phyloP scores from a whole-genome alignment of 2,329 filamentous ascomycete species.

The Myriosclerotinia duriaeana region DNA sequence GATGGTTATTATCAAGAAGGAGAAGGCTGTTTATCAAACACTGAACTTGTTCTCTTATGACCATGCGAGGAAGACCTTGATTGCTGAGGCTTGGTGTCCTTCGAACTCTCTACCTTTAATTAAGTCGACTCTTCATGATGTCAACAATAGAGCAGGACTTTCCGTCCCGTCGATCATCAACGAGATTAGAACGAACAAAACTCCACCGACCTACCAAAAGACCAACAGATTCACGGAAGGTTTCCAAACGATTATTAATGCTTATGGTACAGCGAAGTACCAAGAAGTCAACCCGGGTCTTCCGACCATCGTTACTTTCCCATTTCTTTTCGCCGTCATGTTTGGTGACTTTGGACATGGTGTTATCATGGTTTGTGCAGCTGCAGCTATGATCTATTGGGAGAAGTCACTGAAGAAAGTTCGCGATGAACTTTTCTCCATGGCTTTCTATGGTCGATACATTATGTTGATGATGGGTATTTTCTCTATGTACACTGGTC shows the following conservation, averaged over 20 bases:
- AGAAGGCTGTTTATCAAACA: constrained; percentile 95
- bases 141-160: constrained; percentile 91
- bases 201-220: constrained; percentile 93
- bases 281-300: constrained; percentile 95
- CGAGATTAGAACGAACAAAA: constrained; percentile 95
- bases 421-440: constrained; percentile 87
- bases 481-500: constrained; percentile 94
- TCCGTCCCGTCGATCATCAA: constrained; percentile 99
- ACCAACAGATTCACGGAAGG: constrained; percentile 98
- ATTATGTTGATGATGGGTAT: constrained; percentile 98
- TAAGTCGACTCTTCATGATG: constrained; percentile 90
- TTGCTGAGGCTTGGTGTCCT: constrained; percentile 96
- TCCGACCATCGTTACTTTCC: constrained; percentile 94
- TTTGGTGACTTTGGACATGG: constrained; percentile 98
- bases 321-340: constrained; percentile 99
- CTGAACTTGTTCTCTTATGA: constrained; percentile 97
- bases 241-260: constrained; percentile 98
- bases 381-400: constrained; percentile 92
- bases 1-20: constrained; percentile 97
- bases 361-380: constrained; percentile 79
- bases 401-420: constrained; percentile 93
- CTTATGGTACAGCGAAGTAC: constrained; percentile 96
- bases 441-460: constrained; percentile 98
- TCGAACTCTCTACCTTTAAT: constrained; percentile 87
- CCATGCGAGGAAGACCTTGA: constrained; percentile 89